Evolutionary conservation across 352 stramenopile species (phyloP).

Genomic region (Phytopythium sindhum): DNA sequence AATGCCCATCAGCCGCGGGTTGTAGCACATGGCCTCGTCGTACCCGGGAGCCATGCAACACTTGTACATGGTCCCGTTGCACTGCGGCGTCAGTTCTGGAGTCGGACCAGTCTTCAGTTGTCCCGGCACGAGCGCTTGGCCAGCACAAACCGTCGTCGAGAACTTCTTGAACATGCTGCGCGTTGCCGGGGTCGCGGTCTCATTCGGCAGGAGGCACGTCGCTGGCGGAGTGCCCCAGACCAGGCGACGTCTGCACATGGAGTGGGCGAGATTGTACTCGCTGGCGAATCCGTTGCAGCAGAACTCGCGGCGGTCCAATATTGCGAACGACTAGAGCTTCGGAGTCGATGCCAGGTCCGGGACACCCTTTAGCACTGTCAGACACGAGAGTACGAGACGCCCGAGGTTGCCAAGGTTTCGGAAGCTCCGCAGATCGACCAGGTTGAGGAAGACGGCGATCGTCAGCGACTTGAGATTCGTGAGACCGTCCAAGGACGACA

Average conservation of each 20-base stretch:
- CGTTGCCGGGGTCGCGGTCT: constrained; percentile 9
- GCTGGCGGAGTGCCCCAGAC: constrained; percentile 19
- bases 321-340: constrained; percentile 16
- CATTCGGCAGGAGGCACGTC: constrained; percentile 10
- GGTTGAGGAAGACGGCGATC: constrained; percentile 13
- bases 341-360: constrained; percentile 20
- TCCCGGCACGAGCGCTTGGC: constrained; percentile 7
- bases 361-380: constrained; percentile 11
- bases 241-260: constrained; percentile 18
- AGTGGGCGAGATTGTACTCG: constrained; percentile 13
- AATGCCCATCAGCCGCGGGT: constrained; percentile 22
- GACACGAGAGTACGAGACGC: constrained; percentile 17
- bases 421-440: constrained; percentile 19
- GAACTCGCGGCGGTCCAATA: constrained; percentile 13
- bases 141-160: constrained; percentile 8
- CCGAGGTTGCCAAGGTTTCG: constrained; percentile 16
- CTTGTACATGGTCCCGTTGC: constrained; percentile 24
- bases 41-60: constrained; percentile 8
- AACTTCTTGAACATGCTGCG: constrained; percentile 7
- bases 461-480: constrained; percentile 30
- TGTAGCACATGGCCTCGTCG: constrained; percentile 19
- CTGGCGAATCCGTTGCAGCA: constrained; percentile 36
- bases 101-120: constrained; percentile 9
- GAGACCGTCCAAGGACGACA: constrained; percentile 28
- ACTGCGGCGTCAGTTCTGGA: constrained; percentile 11